Base-by-base conservation (phyloP, 2,329 filamentous ascomycete genomes). In the Berkeleyomyces basicola region DNA sequence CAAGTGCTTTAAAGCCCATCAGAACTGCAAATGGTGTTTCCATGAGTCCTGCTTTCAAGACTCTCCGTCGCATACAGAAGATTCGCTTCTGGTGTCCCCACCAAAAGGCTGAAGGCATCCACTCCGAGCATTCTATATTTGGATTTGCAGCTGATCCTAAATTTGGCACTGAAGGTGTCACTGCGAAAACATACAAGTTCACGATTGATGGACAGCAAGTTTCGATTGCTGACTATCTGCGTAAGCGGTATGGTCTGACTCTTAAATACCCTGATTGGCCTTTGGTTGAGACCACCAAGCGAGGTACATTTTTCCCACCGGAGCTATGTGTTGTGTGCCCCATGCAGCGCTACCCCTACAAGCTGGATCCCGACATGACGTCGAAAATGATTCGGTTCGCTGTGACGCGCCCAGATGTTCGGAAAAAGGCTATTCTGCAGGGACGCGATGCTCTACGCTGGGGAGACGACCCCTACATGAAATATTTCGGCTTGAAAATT, bases 361-460 rank as follows among this genome's bases (percentile, higher is more conserved):
- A 87, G 72, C 71, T 87, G 1, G 79, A 79, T 61, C 76, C 79
- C 0, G 70, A 74, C 0, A 78, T 95, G 74, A 96, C 92, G 0
- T 76, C 85, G 0, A 74, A 80, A 4, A 99, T 99, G 93, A 96
- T 99, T 76, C 92, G 87, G 72, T 90, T 92, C 68, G 91, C 92
- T 0, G 92, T 96, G 3, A 89, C 87, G 4, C 80, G 85, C 0
- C 93, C 93, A 0, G 71, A 72, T 0, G 71, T 83, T 39, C 87
- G 93, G n/a, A 81, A 82, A 67, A 68, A 71, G 0, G 82, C 87
- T 23, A 90, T 97, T 67, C 74, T 83, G 58, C 71, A 80, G 3
- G 87, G 87, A 14, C 81, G 96, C 7, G 70, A 74, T 0, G 80
- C 86, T 67, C 77, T 92, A 0, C 75, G 83, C 7, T 93, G 89